Evolutionary conservation across 208 protist genomes (phyloP).

Genomic region (Naegleria lovaniensis): DNA sequence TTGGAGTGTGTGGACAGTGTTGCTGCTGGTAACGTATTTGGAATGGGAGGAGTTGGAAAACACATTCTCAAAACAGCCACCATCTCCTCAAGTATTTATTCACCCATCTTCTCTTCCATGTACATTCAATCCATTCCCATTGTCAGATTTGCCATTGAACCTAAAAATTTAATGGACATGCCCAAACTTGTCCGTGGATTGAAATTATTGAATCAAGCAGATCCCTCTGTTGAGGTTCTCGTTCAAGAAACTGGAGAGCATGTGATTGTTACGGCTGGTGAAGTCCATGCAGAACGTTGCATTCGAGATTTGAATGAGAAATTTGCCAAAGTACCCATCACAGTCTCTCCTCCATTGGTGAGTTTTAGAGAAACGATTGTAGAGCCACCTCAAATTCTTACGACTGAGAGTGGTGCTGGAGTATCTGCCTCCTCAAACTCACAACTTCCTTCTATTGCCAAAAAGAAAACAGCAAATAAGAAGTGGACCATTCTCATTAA

Average conservation of each 20-base stretch:
- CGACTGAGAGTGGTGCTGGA: too few relatives aligned
- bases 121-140: constrained; percentile 63
- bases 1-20: constrained; percentile 73
- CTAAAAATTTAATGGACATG: constrained; percentile 42
- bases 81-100: constrained; percentile 56
- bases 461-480: constrained; percentile 41
- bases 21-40: constrained; percentile 73
- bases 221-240: constrained; percentile 59
- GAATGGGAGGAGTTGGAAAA: constrained; percentile 81
- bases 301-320: constrained; percentile 64
- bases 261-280: constrained; percentile 64
- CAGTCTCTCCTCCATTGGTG: constrained; percentile 54
- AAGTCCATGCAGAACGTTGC: constrained; percentile 73
- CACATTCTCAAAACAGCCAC: constrained; percentile 88
- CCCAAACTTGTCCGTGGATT: constrained; percentile 49
- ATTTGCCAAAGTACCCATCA: constrained; percentile 46
- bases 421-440: too few relatives aligned
- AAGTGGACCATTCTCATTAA: constrained; percentile 34
- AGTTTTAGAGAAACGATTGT: constrained; percentile 69
- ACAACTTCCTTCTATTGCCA: not conserved
- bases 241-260: constrained; percentile 69
- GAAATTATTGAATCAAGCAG: constrained; percentile 63
- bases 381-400: not conserved
- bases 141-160: constrained; percentile 68
- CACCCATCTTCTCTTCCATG: constrained; percentile 71